phyloP scores from a whole-genome alignment of 345 rosid species.

The Triadica sebifera region DNA sequence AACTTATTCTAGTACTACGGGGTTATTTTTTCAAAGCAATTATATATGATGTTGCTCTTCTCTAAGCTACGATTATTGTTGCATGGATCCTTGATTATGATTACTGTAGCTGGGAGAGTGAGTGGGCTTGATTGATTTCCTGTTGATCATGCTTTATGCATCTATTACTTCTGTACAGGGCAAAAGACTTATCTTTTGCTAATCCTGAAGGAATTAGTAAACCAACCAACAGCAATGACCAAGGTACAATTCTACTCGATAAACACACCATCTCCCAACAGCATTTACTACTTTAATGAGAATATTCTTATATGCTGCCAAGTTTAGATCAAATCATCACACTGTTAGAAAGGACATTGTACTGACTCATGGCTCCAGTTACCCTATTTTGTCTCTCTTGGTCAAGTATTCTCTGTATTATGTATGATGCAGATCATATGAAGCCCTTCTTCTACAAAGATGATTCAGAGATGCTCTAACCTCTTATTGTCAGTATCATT shows the following conservation, averaged over 20 bases:
- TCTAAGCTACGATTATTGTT: background rate
- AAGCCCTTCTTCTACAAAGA: constrained; percentile 10
- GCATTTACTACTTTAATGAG: background rate
- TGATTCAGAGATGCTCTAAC: constrained; percentile 30
- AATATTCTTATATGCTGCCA: background rate
- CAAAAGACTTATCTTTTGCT: constrained; percentile 17
- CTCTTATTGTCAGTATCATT: constrained; percentile 39
- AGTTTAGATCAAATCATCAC: background rate
- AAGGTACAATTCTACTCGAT: constrained; percentile 22
- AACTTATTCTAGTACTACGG: too few relatives aligned
- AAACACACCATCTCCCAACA: background rate
- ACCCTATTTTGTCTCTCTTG: too few relatives aligned
- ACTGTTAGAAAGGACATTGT: background rate
- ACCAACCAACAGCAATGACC: constrained; percentile 6
- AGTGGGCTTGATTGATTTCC: too few relatives aligned
- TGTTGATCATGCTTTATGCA: background rate
- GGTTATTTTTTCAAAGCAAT: background rate
- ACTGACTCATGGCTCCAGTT: background rate
- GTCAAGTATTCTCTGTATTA: background rate
- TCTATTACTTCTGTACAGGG: constrained; percentile 28
- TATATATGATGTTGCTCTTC: background rate
- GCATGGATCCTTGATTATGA: background rate
- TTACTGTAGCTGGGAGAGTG: too few relatives aligned
- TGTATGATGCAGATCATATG: constrained; percentile 26
- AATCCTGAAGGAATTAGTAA: constrained; percentile 10